phyloP scores from a whole-genome alignment of 805 yeast genomes.

The Nakazawaea populi region DNA sequence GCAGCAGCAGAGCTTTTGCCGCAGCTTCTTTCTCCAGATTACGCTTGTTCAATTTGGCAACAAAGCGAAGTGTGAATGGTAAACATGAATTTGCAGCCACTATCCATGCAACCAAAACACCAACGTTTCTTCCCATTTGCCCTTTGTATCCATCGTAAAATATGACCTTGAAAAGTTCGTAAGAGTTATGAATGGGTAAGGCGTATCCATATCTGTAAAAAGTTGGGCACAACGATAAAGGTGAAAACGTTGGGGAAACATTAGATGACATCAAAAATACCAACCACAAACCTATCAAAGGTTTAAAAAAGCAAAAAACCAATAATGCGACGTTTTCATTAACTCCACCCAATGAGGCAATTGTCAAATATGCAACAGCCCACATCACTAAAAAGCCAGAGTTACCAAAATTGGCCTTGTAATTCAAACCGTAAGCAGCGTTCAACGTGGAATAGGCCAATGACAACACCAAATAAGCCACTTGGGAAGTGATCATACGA shows the following conservation, averaged over 20 bases:
- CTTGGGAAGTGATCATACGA: constrained; percentile 44
- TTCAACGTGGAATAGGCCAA: constrained; percentile 54
- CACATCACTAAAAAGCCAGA: constrained; percentile 72
- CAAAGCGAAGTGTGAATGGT: constrained; percentile 26
- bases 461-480: constrained; percentile 51
- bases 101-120: constrained; percentile 55
- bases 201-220: constrained; percentile 63
- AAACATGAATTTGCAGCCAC: constrained; percentile 38
- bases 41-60: constrained; percentile 2
- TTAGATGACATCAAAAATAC: constrained; percentile 64
- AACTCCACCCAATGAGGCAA: constrained; percentile 72
- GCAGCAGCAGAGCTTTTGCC: not conserved
- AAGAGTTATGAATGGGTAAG: constrained; percentile 62
- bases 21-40: not conserved
- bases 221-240: constrained; percentile 50
- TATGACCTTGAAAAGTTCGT: constrained; percentile 54
- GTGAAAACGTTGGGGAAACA: constrained; percentile 62
- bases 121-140: constrained; percentile 52
- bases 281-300: constrained; percentile 65
- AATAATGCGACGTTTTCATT: constrained; percentile 60
- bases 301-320: constrained; percentile 49
- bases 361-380: constrained; percentile 59
- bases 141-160: constrained; percentile 53
- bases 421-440: constrained; percentile 62
- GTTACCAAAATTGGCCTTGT: constrained; percentile 51